Evolutionary conservation across 2,329 filamentous ascomycete species (phyloP).

Genomic region (Pyrenophora teres): DNA sequence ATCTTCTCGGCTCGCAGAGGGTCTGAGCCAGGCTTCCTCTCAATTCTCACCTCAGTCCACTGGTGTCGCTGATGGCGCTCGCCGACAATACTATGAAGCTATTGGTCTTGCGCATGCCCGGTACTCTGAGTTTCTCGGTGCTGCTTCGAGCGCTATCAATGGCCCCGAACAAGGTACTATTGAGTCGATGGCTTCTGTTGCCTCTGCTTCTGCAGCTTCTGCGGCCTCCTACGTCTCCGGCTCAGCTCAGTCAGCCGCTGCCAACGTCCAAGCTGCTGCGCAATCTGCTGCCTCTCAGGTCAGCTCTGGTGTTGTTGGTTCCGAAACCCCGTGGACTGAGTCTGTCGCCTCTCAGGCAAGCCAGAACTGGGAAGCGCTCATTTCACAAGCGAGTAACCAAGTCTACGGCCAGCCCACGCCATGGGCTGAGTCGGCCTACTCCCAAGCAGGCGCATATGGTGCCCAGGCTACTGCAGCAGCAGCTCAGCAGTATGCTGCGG

Average conservation of each 20-base stretch:
- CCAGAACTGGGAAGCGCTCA: slow-evolving; percentile 66
- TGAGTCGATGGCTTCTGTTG: slow-evolving; percentile 43
- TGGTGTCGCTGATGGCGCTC: slow-evolving; percentile 61
- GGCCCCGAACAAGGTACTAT: slow-evolving; percentile 49
- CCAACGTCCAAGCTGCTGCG: slow-evolving; percentile 56
- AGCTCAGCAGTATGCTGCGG: slow-evolving; percentile 67
- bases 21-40: slow-evolving; percentile 70
- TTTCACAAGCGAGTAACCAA: slow-evolving; percentile 69
- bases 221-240: slow-evolving; percentile 48
- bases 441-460: slow-evolving; percentile 62
- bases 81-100: slow-evolving; percentile 76
- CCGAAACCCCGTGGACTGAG: slow-evolving; percentile 58
- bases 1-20: slow-evolving; percentile 70
- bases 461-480: slow-evolving; percentile 66
- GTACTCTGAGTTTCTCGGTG: slow-evolving; percentile 74
- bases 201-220: slow-evolving; percentile 48
- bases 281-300: slow-evolving; percentile 52
- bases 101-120: slow-evolving; percentile 77
- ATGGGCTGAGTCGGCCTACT: slow-evolving; percentile 53
- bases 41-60: slow-evolving; percentile 71
- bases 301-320: slow-evolving; percentile 53
- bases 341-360: slow-evolving; percentile 62
- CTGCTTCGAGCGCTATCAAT: slow-evolving; percentile 72
- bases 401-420: slow-evolving; percentile 70
- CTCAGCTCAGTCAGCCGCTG: slow-evolving; percentile 47